These are phyloP conservation scores for Nicotiana benthamiana DNA, from an alignment of 257 asterid species.

Conservation along the genomic window DNA sequence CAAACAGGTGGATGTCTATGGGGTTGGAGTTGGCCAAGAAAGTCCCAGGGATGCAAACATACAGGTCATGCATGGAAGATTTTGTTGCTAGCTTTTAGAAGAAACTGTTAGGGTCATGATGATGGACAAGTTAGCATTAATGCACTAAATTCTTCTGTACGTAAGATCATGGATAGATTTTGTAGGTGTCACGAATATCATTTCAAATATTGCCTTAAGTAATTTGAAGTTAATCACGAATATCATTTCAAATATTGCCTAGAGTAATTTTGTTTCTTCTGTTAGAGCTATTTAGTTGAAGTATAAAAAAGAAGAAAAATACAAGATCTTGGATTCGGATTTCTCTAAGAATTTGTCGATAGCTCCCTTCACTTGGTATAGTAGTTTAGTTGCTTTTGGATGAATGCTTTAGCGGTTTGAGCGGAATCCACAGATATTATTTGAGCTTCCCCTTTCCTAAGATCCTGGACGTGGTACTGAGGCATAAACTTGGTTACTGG, in stretches of 20 bases:
- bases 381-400: background rate
- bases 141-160: conserved; percentile 7
- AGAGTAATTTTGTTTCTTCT: no score
- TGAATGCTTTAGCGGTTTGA: no score
- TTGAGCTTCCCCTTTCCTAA: no score
- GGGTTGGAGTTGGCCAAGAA: conserved; percentile 74
- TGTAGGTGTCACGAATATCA: background rate
- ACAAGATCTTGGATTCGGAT: background rate
- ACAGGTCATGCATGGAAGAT: conserved; percentile 83
- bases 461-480: no score
- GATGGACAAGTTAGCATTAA: conserved; percentile 24
- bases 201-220: no score
- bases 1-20: conserved; percentile 80
- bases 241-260: no score
- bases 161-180: background rate
- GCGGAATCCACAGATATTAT: no score
- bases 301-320: background rate
- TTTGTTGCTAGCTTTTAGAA: conserved; percentile 49
- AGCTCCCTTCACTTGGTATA: background rate
- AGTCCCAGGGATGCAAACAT: conserved; percentile 65
- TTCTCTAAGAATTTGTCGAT: no score
- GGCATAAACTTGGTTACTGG: no score
- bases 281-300: no score
- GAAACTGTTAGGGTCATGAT: conserved; percentile 24
- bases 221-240: no score